Evolutionary conservation across 306 rosid genomes (phyloP).

Genomic region (Vicia sativa): DNA sequence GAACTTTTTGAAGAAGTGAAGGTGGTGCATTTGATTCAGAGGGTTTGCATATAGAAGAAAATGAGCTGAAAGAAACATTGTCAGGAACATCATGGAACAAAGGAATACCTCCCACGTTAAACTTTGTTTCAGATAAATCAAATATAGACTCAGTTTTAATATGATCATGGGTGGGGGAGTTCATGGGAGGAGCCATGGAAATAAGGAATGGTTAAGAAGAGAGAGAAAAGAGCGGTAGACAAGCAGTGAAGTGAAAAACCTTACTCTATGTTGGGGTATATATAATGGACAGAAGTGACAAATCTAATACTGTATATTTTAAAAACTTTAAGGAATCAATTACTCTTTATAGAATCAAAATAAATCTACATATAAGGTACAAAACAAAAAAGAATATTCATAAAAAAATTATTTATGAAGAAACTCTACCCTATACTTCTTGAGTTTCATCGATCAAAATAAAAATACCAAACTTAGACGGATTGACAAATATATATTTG

Average conservation of each 20-base stretch:
- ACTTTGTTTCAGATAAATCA: conserved; percentile 53
- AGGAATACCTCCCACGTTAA: conserved; percentile 54
- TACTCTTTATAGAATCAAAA: too few species aligned
- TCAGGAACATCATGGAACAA: conserved; percentile 67
- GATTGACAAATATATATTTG: too few species aligned
- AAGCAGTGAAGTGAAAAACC: background rate
- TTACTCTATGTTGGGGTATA: background rate
- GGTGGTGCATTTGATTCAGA: conserved; percentile 60
- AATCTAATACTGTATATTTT: too few species aligned
- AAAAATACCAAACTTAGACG: too few species aligned
- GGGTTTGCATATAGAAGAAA: conserved; percentile 45
- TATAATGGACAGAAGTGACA: too few species aligned
- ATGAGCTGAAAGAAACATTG: conserved; percentile 68
- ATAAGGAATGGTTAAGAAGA: background rate
- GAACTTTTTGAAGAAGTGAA: conserved; percentile 57
- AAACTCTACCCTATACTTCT: too few species aligned
- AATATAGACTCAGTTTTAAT: conserved; percentile 38
- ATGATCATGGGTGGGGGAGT: conserved; percentile 4
- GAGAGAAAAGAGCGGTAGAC: background rate
- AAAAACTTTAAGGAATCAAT: too few species aligned
- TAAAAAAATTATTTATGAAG: too few species aligned
- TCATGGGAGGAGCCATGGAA: conserved; percentile 65
- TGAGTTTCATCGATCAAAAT: too few species aligned
- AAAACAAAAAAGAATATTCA: too few species aligned
- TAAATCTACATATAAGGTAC: too few species aligned